phyloP scores from a whole-genome alignment of 2,329 filamentous ascomycete genomes.

The Pseudocercospora ulei region DNA sequence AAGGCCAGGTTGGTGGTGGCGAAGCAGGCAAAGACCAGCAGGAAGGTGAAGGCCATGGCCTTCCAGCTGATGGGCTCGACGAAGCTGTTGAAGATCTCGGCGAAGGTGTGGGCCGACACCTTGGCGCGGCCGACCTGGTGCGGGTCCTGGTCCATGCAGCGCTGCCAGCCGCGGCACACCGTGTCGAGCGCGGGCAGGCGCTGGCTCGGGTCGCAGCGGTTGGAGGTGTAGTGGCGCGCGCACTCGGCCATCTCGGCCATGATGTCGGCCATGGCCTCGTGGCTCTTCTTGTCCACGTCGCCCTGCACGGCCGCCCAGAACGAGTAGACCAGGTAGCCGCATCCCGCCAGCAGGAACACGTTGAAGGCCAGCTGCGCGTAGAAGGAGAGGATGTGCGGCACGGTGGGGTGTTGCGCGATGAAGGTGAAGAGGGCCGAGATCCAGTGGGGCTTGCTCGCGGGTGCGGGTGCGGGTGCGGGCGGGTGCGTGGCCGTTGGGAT shows the following conservation, averaged over 20 bases:
- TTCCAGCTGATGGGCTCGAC: constrained; percentile 85
- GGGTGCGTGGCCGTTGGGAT: constrained; percentile 13
- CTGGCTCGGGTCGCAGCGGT: constrained; percentile 59
- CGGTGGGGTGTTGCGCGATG: constrained; percentile 54
- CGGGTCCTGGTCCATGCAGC: constrained; percentile 79
- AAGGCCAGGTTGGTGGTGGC: constrained; percentile 53
- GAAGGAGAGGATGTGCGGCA: constrained; percentile 56
- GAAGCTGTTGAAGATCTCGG: constrained; percentile 87
- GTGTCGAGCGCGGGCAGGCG: constrained; percentile 62
- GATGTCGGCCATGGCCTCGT: constrained; percentile 55
- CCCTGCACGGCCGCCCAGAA: constrained; percentile 60
- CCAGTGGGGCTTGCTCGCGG: constrained; percentile 25
- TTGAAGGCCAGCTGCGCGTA: constrained; percentile 61
- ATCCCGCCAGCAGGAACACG: constrained; percentile 48
- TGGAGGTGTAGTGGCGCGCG: constrained; percentile 61
- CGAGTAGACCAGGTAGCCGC: constrained; percentile 58
- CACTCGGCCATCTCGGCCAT: constrained; percentile 66
- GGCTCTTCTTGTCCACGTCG: constrained; percentile 64
- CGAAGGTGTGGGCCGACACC: constrained; percentile 77
- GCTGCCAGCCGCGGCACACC: constrained; percentile 69
- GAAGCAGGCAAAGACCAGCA: constrained; percentile 45
- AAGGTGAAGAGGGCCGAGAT: constrained; percentile 48
- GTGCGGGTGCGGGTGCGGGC: too few species aligned
- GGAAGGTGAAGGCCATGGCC: constrained; percentile 51
- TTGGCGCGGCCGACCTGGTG: constrained; percentile 66